Conservation (phyloP, 768 basidiomycete species). For the Termitomyces sp. region DNA sequence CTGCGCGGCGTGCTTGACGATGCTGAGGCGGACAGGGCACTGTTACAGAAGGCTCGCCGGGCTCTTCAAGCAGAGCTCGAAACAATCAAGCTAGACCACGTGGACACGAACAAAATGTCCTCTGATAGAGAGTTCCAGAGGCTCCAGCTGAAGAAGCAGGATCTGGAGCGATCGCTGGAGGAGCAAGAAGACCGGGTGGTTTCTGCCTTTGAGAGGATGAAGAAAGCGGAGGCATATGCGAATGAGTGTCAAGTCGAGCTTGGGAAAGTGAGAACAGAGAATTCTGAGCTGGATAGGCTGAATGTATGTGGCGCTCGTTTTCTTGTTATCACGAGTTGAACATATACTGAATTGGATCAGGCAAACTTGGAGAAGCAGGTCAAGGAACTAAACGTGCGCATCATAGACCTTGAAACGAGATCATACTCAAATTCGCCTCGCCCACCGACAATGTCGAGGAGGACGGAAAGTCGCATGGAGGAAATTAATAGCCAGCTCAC, state of each 20-base stretch:
- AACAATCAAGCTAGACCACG: slow-evolving; percentile 71
- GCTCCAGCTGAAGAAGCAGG: slow-evolving; percentile 77
- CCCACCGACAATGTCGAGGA: slow-evolving; percentile 49
- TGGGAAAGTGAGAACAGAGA: slow-evolving; percentile 74
- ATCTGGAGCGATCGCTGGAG: slow-evolving; percentile 73
- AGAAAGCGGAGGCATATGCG: slow-evolving; percentile 75
- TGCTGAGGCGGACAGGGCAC: slow-evolving; percentile 75
- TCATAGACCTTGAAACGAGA: slow-evolving; percentile 80
- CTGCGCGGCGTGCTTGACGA: slow-evolving; percentile 79
- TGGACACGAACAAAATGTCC: slow-evolving; percentile 65
- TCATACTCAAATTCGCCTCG: slow-evolving; percentile 67
- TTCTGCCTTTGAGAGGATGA: slow-evolving; percentile 73
- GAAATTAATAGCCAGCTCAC: slow-evolving; percentile 56
- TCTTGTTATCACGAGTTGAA: slow-evolving; percentile 2
- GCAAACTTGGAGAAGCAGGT: slow-evolving; percentile 81
- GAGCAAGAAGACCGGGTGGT: slow-evolving; percentile 73
- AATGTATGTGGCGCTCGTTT: slow-evolving; percentile 49
- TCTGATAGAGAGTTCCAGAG: slow-evolving; percentile 74
- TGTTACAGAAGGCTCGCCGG: slow-evolving; percentile 79
- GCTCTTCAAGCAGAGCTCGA: slow-evolving; percentile 79
- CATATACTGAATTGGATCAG: slow-evolving; percentile 30
- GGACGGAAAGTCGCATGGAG: slow-evolving; percentile 68
- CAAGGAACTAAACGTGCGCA: slow-evolving; percentile 79
- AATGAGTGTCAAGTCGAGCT: slow-evolving; percentile 76
- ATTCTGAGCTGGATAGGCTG: slow-evolving; percentile 72